These are phyloP conservation scores for Cladosporium sp. DNA, from an alignment of 2,329 filamentous ascomycete species.

Conservation along the genomic window DNA sequence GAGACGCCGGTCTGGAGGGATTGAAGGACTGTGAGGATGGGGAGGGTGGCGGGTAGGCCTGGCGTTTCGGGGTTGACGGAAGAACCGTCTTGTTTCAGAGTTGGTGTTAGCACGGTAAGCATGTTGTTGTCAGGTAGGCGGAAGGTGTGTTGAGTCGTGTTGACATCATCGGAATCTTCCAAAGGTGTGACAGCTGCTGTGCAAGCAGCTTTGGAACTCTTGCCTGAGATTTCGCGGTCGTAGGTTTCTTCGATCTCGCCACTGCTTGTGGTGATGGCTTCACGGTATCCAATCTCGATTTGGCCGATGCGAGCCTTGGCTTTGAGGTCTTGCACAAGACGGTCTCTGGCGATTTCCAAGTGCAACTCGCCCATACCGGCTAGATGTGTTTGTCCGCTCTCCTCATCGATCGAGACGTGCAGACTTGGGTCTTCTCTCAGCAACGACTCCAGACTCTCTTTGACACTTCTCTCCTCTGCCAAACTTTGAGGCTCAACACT, in stretches of 20 bases:
- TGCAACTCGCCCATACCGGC: constrained; percentile 97
- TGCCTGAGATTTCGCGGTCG: constrained; percentile 76
- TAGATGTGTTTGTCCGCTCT: constrained; percentile 87
- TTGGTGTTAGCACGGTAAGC: constrained; percentile 51
- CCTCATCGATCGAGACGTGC: constrained; percentile 76
- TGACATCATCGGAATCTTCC: constrained; percentile 23
- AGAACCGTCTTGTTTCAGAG: constrained; percentile 40
- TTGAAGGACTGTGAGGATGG: constrained; percentile 46
- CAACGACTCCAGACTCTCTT: constrained; percentile 70
- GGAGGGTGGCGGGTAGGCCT: constrained; percentile 53
- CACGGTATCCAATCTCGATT: constrained; percentile 94
- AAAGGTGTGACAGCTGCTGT: constrained; percentile 64
- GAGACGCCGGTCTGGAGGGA: constrained; percentile 72
- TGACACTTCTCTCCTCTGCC: constrained; percentile 74
- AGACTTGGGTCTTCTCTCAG: constrained; percentile 91
- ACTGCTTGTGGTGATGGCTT: constrained; percentile 63
- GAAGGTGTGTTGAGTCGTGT: constrained; percentile 33
- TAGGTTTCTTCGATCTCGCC: constrained; percentile 59
- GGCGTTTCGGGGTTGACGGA: constrained; percentile 40
- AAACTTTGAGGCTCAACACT: constrained; percentile 78
- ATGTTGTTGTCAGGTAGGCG: constrained; percentile 65
- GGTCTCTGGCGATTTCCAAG: constrained; percentile 85
- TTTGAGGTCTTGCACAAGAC: constrained; percentile 84
- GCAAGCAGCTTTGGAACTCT: constrained; percentile 72
- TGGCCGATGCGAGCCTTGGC: constrained; percentile 78